Percentiles rank a stretch among this genome's conserved stretches.
phyloP scores from a whole-genome alignment of 1,139 yeast genomes.

The Suhomyces chickasaworum region DNA sequence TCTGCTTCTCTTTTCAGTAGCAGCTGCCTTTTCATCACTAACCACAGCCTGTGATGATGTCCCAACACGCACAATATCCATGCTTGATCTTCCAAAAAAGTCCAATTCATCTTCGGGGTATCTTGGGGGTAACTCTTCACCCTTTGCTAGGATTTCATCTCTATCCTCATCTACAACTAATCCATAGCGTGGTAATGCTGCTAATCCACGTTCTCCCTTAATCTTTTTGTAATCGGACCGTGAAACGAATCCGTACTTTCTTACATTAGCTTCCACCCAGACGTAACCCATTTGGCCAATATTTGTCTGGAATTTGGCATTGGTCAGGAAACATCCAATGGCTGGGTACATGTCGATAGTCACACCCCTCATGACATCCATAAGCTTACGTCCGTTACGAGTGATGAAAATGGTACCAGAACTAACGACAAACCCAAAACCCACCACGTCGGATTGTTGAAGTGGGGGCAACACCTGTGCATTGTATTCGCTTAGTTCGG shows the following conservation, averaged over 20 bases:
- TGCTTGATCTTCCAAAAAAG: conserved; percentile 55
- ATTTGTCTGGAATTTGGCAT: conserved; percentile 75
- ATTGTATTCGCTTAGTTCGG: conserved; percentile 50
- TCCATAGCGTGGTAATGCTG: conserved; percentile 45
- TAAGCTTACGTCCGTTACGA: conserved; percentile 82
- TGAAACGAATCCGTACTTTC: conserved; percentile 88
- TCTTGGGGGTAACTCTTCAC: conserved; percentile 64
- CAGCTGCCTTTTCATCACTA: conserved; percentile 13
- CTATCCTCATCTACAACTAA: conserved; percentile 22
- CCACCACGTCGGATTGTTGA: conserved; percentile 85
- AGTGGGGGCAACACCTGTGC: conserved; percentile 78
- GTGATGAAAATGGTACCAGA: conserved; percentile 87
- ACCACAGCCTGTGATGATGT: conserved; percentile 12
- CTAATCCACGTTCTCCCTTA: conserved; percentile 47
- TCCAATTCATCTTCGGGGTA: conserved; percentile 55
- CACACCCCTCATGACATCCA: conserved; percentile 81
- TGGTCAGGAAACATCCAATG: conserved; percentile 77
- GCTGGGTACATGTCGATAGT: conserved; percentile 84
- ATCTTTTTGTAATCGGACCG: conserved; percentile 50
- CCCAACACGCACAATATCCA: conserved; percentile 29
- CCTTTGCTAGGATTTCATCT: conserved; percentile 64
- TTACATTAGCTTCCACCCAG: conserved; percentile 91
- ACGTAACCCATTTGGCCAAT: conserved; percentile 92
- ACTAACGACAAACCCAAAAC: conserved; percentile 82
- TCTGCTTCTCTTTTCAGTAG: conserved; percentile 19